A percentile compares a stretch with the other conserved stretches of the same genome.
These are phyloP conservation scores for Pharus latifolius DNA, from an alignment of 176 grass and related monocot species.

Conservation along the genomic window DNA sequence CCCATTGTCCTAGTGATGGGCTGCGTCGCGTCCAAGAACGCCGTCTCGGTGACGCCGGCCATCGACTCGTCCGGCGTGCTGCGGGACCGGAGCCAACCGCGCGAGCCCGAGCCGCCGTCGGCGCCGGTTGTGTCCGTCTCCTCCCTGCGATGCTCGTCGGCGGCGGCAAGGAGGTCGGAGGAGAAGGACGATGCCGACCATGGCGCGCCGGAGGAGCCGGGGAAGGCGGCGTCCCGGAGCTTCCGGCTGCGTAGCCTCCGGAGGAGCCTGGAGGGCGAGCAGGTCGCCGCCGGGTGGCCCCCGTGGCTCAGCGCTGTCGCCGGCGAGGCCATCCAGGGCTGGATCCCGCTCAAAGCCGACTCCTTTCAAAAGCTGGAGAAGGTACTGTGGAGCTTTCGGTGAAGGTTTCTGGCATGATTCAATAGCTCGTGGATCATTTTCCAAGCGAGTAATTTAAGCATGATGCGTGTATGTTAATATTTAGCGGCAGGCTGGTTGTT, in stretches of 20 bases:
- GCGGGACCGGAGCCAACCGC: neutral
- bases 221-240: slow-evolving; percentile 35
- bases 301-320: slow-evolving; percentile 83
- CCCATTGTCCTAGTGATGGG: slow-evolving; percentile 46
- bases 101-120: neutral
- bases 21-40: slow-evolving; percentile 83
- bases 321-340: slow-evolving; percentile 88
- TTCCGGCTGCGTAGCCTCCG: slow-evolving; percentile 66
- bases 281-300: slow-evolving; percentile 96
- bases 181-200: slow-evolving; percentile 27
- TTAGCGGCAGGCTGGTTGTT: neutral
- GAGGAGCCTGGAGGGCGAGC: slow-evolving; percentile 82
- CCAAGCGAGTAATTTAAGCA: neutral
- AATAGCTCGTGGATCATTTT: slow-evolving; percentile 32
- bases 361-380: slow-evolving; percentile 86
- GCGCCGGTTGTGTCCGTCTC: neutral
- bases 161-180: slow-evolving; percentile 18
- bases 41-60: slow-evolving; percentile 53
- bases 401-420: neutral
- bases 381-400: slow-evolving; percentile 48
- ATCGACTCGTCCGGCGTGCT: slow-evolving; percentile 36
- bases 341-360: slow-evolving; percentile 85
- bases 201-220: slow-evolving; percentile 7
- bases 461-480: neutral
- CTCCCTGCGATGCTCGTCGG: slow-evolving; percentile 12